A percentile compares a stretch with the other conserved stretches of the same genome.
Conservation (phyloP, 129 eudicot genomes). For the Centaurea solstitialis region DNA sequence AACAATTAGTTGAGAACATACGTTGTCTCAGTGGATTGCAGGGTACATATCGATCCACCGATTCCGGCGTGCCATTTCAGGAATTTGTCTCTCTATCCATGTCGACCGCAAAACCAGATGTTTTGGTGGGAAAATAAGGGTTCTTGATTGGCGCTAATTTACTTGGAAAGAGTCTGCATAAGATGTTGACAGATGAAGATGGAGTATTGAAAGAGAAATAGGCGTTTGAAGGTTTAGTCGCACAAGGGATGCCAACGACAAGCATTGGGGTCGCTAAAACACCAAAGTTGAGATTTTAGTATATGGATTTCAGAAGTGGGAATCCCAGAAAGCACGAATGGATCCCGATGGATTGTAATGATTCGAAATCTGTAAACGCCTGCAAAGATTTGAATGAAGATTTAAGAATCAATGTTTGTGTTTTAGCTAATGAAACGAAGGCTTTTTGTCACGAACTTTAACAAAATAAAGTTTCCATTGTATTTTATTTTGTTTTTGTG, state of each 20-base stretch:
- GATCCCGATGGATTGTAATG: not conserved
- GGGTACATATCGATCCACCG: not conserved
- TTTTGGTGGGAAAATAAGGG: not conserved
- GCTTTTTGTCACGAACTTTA: slow-evolving; percentile 20
- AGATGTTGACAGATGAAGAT: not conserved
- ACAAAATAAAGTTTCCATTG: too few relatives aligned
- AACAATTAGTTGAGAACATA: not conserved
- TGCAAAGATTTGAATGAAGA: not conserved
- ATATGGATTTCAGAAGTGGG: not conserved
- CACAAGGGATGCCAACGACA: not conserved
- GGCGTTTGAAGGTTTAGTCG: not conserved
- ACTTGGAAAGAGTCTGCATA: not conserved
- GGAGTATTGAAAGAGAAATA: not conserved
- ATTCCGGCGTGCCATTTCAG: not conserved
- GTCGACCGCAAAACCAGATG: not conserved
- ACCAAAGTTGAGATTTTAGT: not conserved
- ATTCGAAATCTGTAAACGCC: not conserved
- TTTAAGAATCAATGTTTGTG: not conserved
- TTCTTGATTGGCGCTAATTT: not conserved
- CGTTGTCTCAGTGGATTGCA: not conserved
- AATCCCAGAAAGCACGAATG: not conserved
- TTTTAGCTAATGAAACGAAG: slow-evolving; percentile 2
- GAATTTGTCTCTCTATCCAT: not conserved
- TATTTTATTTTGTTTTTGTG: too few relatives aligned
- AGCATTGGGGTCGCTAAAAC: not conserved